These are phyloP conservation scores for Kodamaea leandrae DNA, from an alignment of 805 yeast genomes.

Conservation along the genomic window DNA sequence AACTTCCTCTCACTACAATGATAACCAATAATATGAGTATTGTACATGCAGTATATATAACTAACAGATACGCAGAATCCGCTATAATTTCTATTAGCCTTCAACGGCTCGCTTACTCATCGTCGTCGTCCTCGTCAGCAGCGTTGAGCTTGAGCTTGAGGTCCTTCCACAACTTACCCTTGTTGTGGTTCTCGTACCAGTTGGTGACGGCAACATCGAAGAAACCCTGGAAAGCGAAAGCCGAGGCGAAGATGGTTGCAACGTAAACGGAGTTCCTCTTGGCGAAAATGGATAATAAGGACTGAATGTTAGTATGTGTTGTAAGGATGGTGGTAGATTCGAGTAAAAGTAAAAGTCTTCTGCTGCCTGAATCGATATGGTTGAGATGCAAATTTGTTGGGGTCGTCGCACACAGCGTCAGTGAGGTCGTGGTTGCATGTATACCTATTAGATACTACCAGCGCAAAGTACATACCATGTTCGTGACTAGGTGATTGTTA, in stretches of 20 bases:
- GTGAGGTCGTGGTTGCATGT: too few species aligned
- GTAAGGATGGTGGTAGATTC: too few species aligned
- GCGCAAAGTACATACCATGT: slow-evolving; percentile 2
- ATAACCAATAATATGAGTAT: neutral
- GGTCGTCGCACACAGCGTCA: too few species aligned
- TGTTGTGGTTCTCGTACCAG: slow-evolving; percentile 77
- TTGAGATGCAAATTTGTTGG: too few species aligned
- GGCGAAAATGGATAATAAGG: slow-evolving; percentile 24
- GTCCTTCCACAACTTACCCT: slow-evolving; percentile 84
- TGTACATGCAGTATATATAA: slow-evolving; percentile 6
- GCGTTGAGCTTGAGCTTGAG: slow-evolving; percentile 57
- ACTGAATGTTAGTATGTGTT: slow-evolving; percentile 23
- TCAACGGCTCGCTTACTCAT: slow-evolving; percentile 15
- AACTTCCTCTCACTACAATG: neutral
- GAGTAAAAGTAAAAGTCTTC: too few species aligned
- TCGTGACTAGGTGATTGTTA: neutral
- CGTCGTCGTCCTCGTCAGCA: slow-evolving; percentile 58
- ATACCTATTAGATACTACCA: too few species aligned
- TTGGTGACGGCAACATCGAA: slow-evolving; percentile 65
- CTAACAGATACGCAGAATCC: neutral
- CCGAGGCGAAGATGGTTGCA: slow-evolving; percentile 75
- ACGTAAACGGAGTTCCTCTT: slow-evolving; percentile 91
- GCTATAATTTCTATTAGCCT: neutral
- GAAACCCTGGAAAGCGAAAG: slow-evolving; percentile 80
- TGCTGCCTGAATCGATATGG: too few species aligned